Evolutionary conservation across 352 stramenopile genomes (phyloP).

Genomic region (Phytophthora hybrid): DNA sequence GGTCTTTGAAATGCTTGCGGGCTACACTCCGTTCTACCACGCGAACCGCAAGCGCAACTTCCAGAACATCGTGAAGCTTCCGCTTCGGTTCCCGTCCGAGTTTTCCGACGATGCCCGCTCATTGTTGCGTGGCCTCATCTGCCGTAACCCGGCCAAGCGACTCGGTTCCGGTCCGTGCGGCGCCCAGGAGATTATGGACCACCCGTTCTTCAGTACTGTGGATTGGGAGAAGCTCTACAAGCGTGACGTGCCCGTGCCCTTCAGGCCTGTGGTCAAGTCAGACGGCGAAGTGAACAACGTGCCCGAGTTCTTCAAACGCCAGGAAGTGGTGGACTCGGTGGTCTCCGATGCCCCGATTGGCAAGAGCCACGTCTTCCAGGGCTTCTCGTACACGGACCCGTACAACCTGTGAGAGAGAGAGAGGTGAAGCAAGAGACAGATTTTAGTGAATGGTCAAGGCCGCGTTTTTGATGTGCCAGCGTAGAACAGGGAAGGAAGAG

Average conservation of each 20-base stretch:
- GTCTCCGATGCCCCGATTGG: conserved; percentile 63
- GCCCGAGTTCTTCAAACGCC: conserved; percentile 84
- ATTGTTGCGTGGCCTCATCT: conserved; percentile 77
- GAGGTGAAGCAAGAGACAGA: background rate
- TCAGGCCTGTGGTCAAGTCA: conserved; percentile 73
- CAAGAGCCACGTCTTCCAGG: conserved; percentile 78
- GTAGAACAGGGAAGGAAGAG: conserved; percentile 28
- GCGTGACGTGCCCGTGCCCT: conserved; percentile 70
- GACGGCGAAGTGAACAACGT: conserved; percentile 81
- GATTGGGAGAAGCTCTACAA: conserved; percentile 88
- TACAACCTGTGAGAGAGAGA: conserved; percentile 52
- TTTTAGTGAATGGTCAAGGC: conserved; percentile 25
- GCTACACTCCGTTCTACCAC: conserved; percentile 84
- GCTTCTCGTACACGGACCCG: conserved; percentile 83
- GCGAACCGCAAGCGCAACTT: conserved; percentile 87
- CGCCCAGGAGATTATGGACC: conserved; percentile 83
- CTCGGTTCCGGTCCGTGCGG: conserved; percentile 75
- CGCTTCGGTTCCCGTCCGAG: conserved; percentile 72
- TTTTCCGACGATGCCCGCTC: conserved; percentile 84
- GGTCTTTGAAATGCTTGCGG: conserved; percentile 87
- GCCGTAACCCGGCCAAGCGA: conserved; percentile 77
- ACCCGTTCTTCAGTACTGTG: conserved; percentile 82
- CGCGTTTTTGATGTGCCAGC: conserved; percentile 36
- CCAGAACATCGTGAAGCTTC: conserved; percentile 86
- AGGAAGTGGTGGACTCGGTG: conserved; percentile 80